Percentiles rank a stretch among this genome's conserved stretches.
Conservation (phyloP, 164 flowering plant genomes). For the Dillenia suffruticosa region DNA sequence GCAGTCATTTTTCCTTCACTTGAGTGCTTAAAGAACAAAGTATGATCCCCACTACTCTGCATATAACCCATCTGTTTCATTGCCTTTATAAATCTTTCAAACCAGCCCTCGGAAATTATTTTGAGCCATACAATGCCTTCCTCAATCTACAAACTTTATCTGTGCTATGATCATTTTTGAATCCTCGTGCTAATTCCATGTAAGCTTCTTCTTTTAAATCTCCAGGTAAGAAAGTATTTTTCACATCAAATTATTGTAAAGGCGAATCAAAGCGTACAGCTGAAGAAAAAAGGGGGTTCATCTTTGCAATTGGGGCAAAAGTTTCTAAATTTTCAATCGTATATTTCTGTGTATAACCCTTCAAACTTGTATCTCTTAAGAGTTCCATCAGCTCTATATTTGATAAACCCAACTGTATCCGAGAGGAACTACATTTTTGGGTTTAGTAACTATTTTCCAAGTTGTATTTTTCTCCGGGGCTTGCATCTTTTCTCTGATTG, state of each 20-base stretch:
- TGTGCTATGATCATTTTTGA: not conserved
- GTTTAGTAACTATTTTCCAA: too few species aligned
- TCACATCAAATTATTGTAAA: slow-evolving; percentile 6
- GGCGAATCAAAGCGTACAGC: not conserved
- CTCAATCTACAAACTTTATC: too few species aligned
- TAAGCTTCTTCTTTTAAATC: slow-evolving; percentile 1
- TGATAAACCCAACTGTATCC: not conserved
- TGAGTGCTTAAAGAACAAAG: too few species aligned
- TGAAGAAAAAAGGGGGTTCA: not conserved
- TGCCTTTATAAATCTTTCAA: too few species aligned
- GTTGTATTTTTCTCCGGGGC: too few species aligned
- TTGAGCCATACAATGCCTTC: too few species aligned
- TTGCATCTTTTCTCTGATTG: too few species aligned
- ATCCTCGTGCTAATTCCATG: not conserved
- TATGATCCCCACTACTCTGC: too few species aligned
- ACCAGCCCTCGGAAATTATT: too few species aligned
- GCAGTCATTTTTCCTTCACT: too few species aligned
- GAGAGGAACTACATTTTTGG: too few species aligned
- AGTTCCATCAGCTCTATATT: slow-evolving; percentile 3
- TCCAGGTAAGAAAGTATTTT: slow-evolving; percentile 7
- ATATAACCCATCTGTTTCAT: too few species aligned
- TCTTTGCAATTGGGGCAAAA: not conserved
- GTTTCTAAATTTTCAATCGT: not conserved
- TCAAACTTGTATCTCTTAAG: slow-evolving; percentile 2
- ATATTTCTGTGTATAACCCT: not conserved